phyloP scores from a whole-genome alignment of 768 basidiomycete genomes.

The Goffeauzyma gilvescens region DNA sequence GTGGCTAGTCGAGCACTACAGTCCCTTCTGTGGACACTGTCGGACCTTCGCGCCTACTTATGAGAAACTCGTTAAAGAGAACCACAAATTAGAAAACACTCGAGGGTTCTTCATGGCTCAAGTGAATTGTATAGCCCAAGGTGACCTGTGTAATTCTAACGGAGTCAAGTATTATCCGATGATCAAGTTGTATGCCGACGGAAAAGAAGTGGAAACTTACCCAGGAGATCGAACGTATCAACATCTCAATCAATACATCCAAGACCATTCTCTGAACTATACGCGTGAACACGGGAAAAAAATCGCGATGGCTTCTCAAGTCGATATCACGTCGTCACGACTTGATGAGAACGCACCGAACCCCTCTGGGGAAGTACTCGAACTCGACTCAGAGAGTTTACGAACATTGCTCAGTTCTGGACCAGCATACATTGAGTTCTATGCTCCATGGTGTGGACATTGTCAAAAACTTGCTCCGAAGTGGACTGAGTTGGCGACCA shows the following conservation, averaged over 20 bases:
- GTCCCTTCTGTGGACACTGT: conserved; percentile 71
- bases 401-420: conserved; percentile 34
- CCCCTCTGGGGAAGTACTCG: too few relatives aligned
- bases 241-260: conserved; percentile 42
- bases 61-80: conserved; percentile 41
- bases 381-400: conserved; percentile 29
- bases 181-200: conserved; percentile 50
- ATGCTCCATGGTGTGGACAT: conserved; percentile 86
- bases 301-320: too few relatives aligned
- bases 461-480: conserved; percentile 33
- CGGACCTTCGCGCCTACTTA: conserved; percentile 62
- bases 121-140: conserved; percentile 58
- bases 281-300: too few relatives aligned
- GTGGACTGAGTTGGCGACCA: conserved; percentile 58
- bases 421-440: conserved; percentile 57
- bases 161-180: conserved; percentile 54
- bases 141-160: conserved; percentile 63
- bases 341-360: too few relatives aligned
- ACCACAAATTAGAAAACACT: conserved; percentile 36
- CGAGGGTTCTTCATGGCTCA: conserved; percentile 50
- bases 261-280: conserved; percentile 36
- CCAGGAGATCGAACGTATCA: conserved; percentile 40
- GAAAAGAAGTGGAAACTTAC: conserved; percentile 44
- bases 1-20: conserved; percentile 76
- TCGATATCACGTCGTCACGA: too few relatives aligned